Conservation (phyloP, 345 rosid genomes). For the Pelargonium nanum region DNA sequence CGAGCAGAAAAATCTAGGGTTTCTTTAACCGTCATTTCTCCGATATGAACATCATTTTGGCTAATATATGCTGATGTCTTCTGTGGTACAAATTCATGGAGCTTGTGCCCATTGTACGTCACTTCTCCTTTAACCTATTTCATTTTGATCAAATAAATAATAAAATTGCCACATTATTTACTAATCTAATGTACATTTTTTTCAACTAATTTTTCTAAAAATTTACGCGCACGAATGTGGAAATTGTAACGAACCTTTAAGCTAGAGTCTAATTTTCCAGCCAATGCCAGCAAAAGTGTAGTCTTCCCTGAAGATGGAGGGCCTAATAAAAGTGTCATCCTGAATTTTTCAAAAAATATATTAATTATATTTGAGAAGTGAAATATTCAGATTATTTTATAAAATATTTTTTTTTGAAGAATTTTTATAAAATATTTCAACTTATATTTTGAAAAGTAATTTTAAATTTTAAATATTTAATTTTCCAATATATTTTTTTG, state of each 20-base stretch:
- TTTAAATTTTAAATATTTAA: no score
- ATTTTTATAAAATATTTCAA: no score
- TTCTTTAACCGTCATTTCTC: slow-evolving; percentile 85
- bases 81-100: slow-evolving; percentile 64
- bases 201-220: background rate
- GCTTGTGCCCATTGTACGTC: slow-evolving; percentile 58
- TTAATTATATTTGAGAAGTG: background rate
- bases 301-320: slow-evolving; percentile 96
- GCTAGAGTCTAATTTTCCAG: slow-evolving; percentile 60
- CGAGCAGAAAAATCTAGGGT: slow-evolving; percentile 90
- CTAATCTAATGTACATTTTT: background rate
- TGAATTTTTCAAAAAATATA: slow-evolving; percentile 9
- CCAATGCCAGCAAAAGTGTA: slow-evolving; percentile 63
- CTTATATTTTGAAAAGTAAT: no score
- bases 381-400: no score
- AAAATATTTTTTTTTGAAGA: no score
- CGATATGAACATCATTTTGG: slow-evolving; percentile 85
- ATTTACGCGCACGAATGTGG: background rate
- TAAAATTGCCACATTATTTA: background rate
- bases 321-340: slow-evolving; percentile 71
- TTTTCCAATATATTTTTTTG: no score
- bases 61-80: slow-evolving; percentile 91
- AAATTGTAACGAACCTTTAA: slow-evolving; percentile 33
- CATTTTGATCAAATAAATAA: background rate
- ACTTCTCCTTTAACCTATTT: slow-evolving; percentile 54